Conservation (phyloP, 2,329 filamentous ascomycete species). For the Fonsecaea erecta region DNA sequence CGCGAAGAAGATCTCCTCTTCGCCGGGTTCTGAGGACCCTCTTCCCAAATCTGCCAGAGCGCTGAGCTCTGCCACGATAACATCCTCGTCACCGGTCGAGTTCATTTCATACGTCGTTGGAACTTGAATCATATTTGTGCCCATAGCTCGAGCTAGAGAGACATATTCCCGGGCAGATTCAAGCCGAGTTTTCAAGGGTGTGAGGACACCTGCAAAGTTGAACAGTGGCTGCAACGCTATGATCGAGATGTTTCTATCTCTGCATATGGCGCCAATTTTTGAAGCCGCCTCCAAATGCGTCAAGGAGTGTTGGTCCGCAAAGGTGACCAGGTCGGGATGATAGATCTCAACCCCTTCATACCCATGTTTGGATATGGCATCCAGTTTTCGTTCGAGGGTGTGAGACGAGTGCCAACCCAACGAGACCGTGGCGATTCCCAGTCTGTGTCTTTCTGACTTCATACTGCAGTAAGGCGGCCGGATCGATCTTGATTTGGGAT, state of each 20-base stretch:
- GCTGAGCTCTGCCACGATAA: slow-evolving; percentile 42
- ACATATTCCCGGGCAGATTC: slow-evolving; percentile 42
- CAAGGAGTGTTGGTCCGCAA: slow-evolving; percentile 54
- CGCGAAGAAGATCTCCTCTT: slow-evolving; percentile 36
- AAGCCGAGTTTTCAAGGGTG: slow-evolving; percentile 41
- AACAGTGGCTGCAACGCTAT: slow-evolving; percentile 44
- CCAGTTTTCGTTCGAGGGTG: slow-evolving; percentile 67
- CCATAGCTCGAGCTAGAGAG: slow-evolving; percentile 34
- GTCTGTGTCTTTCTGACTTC: slow-evolving; percentile 7
- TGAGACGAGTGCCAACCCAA: slow-evolving; percentile 71
- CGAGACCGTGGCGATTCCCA: slow-evolving; percentile 74
- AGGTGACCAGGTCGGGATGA: slow-evolving; percentile 71
- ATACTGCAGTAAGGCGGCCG: neutral
- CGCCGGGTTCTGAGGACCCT: neutral
- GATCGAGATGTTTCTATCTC: slow-evolving; percentile 41
- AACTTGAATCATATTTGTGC: slow-evolving; percentile 43
- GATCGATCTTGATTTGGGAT: neutral
- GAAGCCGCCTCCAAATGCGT: slow-evolving; percentile 64
- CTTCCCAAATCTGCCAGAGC: slow-evolving; percentile 41
- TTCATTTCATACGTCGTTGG: slow-evolving; percentile 41
- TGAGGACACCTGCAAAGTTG: slow-evolving; percentile 45
- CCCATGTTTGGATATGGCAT: slow-evolving; percentile 68
- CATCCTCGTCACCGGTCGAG: slow-evolving; percentile 38
- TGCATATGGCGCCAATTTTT: slow-evolving; percentile 58
- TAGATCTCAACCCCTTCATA: slow-evolving; percentile 75